phyloP scores from a whole-genome alignment of 805 yeast genomes.

The Candida montana region DNA sequence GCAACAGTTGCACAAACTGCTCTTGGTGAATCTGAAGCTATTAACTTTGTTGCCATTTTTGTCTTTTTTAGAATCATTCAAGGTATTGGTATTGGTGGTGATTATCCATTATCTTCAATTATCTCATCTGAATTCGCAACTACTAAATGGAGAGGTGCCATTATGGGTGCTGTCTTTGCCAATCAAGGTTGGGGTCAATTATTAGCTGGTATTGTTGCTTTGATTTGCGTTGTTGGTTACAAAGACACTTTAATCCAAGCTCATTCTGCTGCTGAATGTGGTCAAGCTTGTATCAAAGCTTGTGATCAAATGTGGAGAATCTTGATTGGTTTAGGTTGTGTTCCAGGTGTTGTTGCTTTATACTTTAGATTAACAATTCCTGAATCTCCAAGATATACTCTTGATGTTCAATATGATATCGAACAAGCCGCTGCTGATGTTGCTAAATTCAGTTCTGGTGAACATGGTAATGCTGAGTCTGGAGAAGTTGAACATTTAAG shows the following conservation, averaged over 20 bases:
- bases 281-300: conserved; percentile 61
- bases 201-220: conserved; percentile 77
- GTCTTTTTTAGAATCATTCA: conserved; percentile 74
- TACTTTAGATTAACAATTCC: conserved; percentile 93
- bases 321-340: conserved; percentile 81
- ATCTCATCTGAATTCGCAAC: conserved; percentile 90
- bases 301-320: conserved; percentile 95
- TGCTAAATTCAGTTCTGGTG: conserved; percentile 45
- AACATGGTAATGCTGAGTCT: conserved; percentile 43
- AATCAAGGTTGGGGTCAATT: conserved; percentile 98
- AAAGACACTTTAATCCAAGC: conserved; percentile 54
- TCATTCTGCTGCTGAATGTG: conserved; percentile 55
- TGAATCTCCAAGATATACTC: conserved; percentile 87
- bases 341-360: conserved; percentile 79
- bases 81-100: conserved; percentile 99
- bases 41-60: conserved; percentile 68
- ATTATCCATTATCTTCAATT: conserved; percentile 89
- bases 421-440: conserved; percentile 53
- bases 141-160: conserved; percentile 97
- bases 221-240: conserved; percentile 72
- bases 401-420: conserved; percentile 63
- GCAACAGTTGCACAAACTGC: conserved; percentile 77
- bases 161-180: conserved; percentile 93
- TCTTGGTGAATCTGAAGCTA: conserved; percentile 65
- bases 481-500: conserved; percentile 40